Conservation (phyloP, 257 asterid genomes). For the Nyctanthes arbortristis region DNA sequence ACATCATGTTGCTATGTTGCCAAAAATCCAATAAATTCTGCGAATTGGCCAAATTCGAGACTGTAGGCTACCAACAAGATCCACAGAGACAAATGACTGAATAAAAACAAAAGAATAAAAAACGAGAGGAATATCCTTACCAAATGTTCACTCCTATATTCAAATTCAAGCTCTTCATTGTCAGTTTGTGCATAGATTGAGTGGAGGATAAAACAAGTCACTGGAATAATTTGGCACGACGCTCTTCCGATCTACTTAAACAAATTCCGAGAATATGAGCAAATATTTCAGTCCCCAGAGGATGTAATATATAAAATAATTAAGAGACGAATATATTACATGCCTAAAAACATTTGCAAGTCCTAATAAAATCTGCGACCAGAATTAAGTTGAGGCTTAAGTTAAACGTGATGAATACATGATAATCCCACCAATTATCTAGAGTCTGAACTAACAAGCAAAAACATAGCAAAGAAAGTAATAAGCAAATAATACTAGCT, state of each 20-base stretch:
- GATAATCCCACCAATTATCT: no score
- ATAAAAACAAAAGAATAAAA: conserved; percentile 12
- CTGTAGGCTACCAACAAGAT: conserved; percentile 3
- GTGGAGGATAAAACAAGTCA: conserved; percentile 78
- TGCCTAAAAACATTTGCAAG: no score
- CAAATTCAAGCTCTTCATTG: conserved; percentile 93
- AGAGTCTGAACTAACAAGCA: no score
- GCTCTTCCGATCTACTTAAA: conserved; percentile 19
- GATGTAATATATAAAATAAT: no score
- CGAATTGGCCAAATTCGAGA: conserved; percentile 10
- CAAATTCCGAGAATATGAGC: background rate
- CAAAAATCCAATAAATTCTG: background rate
- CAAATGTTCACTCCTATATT: conserved; percentile 88
- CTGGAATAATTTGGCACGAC: conserved; percentile 83
- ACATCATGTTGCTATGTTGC: background rate
- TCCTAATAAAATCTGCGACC: no score
- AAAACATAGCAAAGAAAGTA: no score
- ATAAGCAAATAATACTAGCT: no score
- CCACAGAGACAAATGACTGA: background rate
- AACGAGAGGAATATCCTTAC: conserved; percentile 46
- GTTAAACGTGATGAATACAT: no score
- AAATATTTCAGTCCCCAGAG: background rate
- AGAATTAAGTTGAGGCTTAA: no score
- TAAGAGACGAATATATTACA: no score
- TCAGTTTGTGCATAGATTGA: conserved; percentile 85